Conservation (phyloP, 768 basidiomycete species). For the Leccinum rimulosum region DNA sequence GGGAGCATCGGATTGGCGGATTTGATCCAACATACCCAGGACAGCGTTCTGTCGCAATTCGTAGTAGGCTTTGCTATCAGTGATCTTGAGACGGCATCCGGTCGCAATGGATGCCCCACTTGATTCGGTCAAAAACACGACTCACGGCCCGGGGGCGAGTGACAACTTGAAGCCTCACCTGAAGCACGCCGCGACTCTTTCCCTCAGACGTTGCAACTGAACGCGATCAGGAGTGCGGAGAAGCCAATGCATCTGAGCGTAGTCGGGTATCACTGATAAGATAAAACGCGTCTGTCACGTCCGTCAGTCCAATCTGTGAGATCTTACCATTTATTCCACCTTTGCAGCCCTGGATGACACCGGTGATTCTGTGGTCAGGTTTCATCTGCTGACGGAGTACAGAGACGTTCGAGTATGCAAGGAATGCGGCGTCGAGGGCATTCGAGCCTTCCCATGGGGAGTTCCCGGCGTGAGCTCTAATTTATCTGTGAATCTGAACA, state of each 20-base stretch:
- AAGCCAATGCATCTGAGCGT: slow-evolving; percentile 70
- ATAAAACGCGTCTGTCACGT: slow-evolving; percentile 1
- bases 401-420: slow-evolving; percentile 77
- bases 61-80: slow-evolving; percentile 42
- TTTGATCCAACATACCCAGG: slow-evolving; percentile 41
- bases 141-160: background rate
- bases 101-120: slow-evolving; percentile 71
- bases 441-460: slow-evolving; percentile 87
- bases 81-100: slow-evolving; percentile 49
- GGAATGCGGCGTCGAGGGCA: slow-evolving; percentile 84
- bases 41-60: slow-evolving; percentile 59
- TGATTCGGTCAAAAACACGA: slow-evolving; percentile 10
- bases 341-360: slow-evolving; percentile 66
- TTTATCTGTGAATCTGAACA: slow-evolving; percentile 5
- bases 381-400: slow-evolving; percentile 85
- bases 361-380: slow-evolving; percentile 78
- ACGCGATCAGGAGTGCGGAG: slow-evolving; percentile 64
- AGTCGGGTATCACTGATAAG: slow-evolving; percentile 75
- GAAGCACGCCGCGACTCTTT: slow-evolving; percentile 68
- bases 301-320: background rate
- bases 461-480: slow-evolving; percentile 74
- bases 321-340: slow-evolving; percentile 66
- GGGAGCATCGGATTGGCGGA: background rate
- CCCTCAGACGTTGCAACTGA: slow-evolving; percentile 52
- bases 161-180: slow-evolving; percentile 43